These are phyloP conservation scores for Datura wrightii DNA, from an alignment of 257 asterid genomes.

Conservation along the genomic window DNA sequence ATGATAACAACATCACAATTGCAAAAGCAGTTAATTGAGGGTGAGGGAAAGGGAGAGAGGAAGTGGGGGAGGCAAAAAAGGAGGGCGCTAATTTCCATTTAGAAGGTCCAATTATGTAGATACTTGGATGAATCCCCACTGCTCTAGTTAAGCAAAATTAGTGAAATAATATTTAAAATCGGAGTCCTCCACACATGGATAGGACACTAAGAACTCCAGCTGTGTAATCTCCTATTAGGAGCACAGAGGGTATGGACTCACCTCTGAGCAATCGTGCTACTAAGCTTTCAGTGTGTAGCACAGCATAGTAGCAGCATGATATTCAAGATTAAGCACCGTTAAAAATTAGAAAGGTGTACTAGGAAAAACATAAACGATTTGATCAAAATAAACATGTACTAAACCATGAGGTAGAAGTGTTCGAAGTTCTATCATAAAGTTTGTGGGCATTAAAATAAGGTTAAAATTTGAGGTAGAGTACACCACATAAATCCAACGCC, in stretches of 20 bases:
- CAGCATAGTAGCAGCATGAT: background rate
- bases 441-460: background rate
- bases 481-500: background rate
- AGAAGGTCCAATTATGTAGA: background rate
- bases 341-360: background rate
- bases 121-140: conserved; percentile 20
- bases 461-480: background rate
- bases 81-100: background rate
- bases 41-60: background rate
- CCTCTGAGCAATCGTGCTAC: background rate
- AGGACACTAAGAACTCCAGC: conserved; percentile 17
- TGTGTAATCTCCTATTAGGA: conserved; percentile 25
- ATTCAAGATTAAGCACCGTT: conserved; percentile 18
- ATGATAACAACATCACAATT: conserved; percentile 3
- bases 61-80: conserved; percentile 11
- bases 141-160: background rate
- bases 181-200: background rate
- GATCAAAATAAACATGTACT: background rate
- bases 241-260: background rate
- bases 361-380: conserved; percentile 5
- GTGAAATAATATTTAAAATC: background rate
- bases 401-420: conserved; percentile 12
- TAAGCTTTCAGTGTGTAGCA: conserved; percentile 11
- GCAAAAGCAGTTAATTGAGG: conserved; percentile 19
- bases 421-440: background rate